Conservation (phyloP, 2,329 filamentous ascomycete genomes). For the Pezicula neosporulosa region DNA sequence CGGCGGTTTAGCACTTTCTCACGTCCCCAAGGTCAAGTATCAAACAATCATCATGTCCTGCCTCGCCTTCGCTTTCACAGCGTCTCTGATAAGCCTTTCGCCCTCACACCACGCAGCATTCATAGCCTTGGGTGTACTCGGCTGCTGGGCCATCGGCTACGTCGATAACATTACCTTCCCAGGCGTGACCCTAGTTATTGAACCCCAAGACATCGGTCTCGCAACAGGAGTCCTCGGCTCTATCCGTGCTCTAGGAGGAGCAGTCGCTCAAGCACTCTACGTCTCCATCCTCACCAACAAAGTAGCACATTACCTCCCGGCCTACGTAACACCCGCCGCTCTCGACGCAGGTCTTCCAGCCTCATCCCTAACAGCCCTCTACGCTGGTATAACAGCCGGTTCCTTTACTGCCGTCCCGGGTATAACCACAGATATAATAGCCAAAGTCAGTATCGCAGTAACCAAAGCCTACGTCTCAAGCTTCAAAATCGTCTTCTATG, state of each 20-base stretch:
- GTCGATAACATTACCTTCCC: slow-evolving; percentile 32
- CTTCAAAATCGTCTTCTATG: slow-evolving; percentile 32
- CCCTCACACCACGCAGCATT: slow-evolving; percentile 20
- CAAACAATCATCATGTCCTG: slow-evolving; percentile 28
- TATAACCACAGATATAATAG: slow-evolving; percentile 27
- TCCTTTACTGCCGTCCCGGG: slow-evolving; percentile 28
- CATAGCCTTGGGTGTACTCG: slow-evolving; percentile 28
- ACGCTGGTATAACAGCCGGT: slow-evolving; percentile 27
- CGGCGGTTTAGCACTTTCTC: slow-evolving; percentile 32
- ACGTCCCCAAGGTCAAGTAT: slow-evolving; percentile 33
- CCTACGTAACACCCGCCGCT: slow-evolving; percentile 28
- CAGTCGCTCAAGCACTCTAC: slow-evolving; percentile 32
- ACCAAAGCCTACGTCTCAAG: slow-evolving; percentile 31
- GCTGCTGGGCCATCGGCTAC: slow-evolving; percentile 32
- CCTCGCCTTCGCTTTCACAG: slow-evolving; percentile 30
- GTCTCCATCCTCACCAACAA: slow-evolving; percentile 31
- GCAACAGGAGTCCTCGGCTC: slow-evolving; percentile 32
- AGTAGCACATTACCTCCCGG: slow-evolving; percentile 26
- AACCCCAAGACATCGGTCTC: slow-evolving; percentile 34
- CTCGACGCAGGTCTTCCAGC: slow-evolving; percentile 34
- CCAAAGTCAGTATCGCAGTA: slow-evolving; percentile 26
- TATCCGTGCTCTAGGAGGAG: slow-evolving; percentile 32
- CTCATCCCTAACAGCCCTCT: slow-evolving; percentile 30
- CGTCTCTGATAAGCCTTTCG: slow-evolving; percentile 22
- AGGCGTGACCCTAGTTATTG: slow-evolving; percentile 30